A percentile compares a stretch with the other conserved stretches of the same genome.
Evolutionary conservation across 352 stramenopile species (phyloP).

Genomic region (Pythium monospermum): DNA sequence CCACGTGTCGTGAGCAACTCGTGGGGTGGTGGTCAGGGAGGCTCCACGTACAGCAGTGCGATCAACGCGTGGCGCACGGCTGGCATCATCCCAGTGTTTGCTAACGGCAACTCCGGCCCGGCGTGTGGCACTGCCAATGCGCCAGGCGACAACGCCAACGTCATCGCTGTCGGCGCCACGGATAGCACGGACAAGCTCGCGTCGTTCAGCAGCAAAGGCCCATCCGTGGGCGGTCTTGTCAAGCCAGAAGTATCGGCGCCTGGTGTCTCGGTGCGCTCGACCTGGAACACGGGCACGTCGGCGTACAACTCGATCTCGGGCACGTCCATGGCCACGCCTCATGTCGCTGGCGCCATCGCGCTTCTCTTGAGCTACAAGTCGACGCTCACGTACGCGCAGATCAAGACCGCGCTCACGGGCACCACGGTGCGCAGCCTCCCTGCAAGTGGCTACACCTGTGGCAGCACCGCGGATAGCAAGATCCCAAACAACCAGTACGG

Average conservation of each 20-base stretch:
- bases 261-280: slow-evolving; percentile 8
- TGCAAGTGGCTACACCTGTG: slow-evolving; percentile 15
- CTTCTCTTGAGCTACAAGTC: slow-evolving; percentile 21
- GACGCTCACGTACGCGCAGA: slow-evolving; percentile 7
- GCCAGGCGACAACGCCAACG: slow-evolving; percentile 21
- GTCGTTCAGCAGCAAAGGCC: slow-evolving; percentile 20
- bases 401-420: slow-evolving; percentile 4
- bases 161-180: slow-evolving; percentile 25
- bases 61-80: slow-evolving; percentile 20
- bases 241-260: slow-evolving; percentile 26
- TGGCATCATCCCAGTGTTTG: slow-evolving; percentile 29
- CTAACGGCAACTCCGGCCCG: slow-evolving; percentile 21
- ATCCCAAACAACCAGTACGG: slow-evolving; percentile 31
- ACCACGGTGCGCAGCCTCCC: not conserved
- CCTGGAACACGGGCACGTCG: slow-evolving; percentile 5
- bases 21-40: slow-evolving; percentile 14
- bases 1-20: slow-evolving; percentile 27
- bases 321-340: slow-evolving; percentile 31
- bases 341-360: slow-evolving; percentile 26
- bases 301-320: slow-evolving; percentile 23
- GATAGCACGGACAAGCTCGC: slow-evolving; percentile 14
- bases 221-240: slow-evolving; percentile 8
- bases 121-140: slow-evolving; percentile 14
- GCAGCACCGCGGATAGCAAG: slow-evolving; percentile 11
- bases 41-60: slow-evolving; percentile 8